These are phyloP conservation scores for Heliosperma pusillum DNA, from an alignment of 148 eudicot species.

Conservation along the genomic window DNA sequence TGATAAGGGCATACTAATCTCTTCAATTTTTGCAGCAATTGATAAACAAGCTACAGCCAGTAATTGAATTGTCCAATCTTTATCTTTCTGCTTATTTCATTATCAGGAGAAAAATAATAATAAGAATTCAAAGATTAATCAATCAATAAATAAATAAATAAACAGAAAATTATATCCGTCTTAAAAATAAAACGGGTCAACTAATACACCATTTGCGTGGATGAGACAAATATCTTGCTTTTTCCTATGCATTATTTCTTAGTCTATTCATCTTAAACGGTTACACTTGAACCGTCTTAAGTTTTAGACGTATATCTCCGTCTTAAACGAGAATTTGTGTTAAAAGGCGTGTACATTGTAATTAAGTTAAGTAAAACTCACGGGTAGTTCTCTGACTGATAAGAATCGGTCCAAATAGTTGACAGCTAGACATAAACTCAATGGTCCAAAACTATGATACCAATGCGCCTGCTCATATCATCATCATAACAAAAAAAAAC, in stretches of 20 bases:
- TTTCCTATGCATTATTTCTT: too few relatives aligned
- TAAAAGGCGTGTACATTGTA: too few relatives aligned
- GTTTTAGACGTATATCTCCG: too few relatives aligned
- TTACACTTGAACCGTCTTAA: too few relatives aligned
- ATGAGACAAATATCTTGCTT: too few relatives aligned
- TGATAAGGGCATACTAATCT: slow-evolving; percentile 44
- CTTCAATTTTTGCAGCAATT: slow-evolving; percentile 77
- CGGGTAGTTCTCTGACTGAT: slow-evolving; percentile 57
- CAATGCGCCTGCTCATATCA: slow-evolving; percentile 55
- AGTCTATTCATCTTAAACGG: too few relatives aligned
- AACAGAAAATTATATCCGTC: too few relatives aligned
- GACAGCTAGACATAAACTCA: slow-evolving; percentile 51
- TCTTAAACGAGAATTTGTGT: too few relatives aligned
- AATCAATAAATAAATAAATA: not conserved
- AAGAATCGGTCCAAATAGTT: slow-evolving; percentile 82
- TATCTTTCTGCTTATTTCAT: slow-evolving; percentile 34
- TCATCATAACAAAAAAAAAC: not conserved
- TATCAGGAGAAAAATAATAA: not conserved
- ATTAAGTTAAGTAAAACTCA: slow-evolving; percentile 31
- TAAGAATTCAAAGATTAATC: not conserved
- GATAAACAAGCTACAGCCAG: slow-evolving; percentile 86
- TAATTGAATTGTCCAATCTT: slow-evolving; percentile 76
- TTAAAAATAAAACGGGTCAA: too few relatives aligned
- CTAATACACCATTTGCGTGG: too few relatives aligned
- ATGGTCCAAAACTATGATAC: slow-evolving; percentile 58